Conservation (phyloP, 345 rosid species). For the Melastoma malabathricum region DNA sequence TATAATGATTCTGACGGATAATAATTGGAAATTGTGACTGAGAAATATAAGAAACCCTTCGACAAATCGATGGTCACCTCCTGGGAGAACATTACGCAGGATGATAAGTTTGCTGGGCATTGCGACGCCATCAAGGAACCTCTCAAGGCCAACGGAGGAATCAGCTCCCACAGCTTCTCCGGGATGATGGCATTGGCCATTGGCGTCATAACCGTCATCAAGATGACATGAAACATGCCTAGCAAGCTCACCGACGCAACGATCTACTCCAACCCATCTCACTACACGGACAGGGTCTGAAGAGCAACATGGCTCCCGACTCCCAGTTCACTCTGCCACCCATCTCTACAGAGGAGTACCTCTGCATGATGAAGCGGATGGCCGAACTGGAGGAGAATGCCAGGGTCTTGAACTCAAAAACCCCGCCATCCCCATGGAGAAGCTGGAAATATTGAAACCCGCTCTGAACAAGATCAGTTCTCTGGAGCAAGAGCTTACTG, state of each 20-base stretch:
- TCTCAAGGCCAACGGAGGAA: conserved; percentile 20
- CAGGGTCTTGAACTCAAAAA: conserved; percentile 33
- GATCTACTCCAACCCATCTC: conserved; percentile 36
- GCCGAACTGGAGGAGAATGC: conserved; percentile 70
- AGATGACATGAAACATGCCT: conserved; percentile 66
- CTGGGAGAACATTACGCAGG: conserved; percentile 26
- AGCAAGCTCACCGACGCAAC: conserved; percentile 45
- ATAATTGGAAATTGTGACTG: not conserved
- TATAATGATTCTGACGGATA: not conserved
- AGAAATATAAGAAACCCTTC: conserved; percentile 12
- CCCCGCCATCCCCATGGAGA: conserved; percentile 54
- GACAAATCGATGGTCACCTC: conserved; percentile 25
- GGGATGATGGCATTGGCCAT: conserved; percentile 78
- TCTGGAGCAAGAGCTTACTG: conserved; percentile 69
- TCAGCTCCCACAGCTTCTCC: conserved; percentile 46
- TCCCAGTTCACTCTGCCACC: conserved; percentile 16
- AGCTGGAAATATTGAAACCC: conserved; percentile 66
- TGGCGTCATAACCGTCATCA: conserved; percentile 72
- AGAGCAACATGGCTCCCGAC: conserved; percentile 16
- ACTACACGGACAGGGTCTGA: conserved; percentile 24
- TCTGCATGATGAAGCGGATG: conserved; percentile 59
- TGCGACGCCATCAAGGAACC: conserved; percentile 17
- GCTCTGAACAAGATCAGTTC: conserved; percentile 50
- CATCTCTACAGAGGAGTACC: conserved; percentile 38
- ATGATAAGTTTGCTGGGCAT: conserved; percentile 28